Conservation (phyloP, 1,284 basidiomycete species). For the Wallemia mellicola region DNA sequence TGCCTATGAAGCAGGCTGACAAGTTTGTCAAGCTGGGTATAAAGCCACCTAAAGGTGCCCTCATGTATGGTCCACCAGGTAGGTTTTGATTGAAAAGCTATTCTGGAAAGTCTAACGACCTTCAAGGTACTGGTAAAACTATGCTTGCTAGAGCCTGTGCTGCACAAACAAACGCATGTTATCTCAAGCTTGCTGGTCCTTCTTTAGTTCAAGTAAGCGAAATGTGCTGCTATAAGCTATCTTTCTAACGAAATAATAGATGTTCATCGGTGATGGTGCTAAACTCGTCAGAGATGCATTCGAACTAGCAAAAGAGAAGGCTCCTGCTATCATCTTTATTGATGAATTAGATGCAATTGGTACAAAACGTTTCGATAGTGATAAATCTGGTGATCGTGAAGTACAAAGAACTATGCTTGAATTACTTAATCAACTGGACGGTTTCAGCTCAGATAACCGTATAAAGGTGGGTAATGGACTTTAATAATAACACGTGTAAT, state of each 20-base stretch:
- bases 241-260: constrained; percentile 17
- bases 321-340: constrained; percentile 95
- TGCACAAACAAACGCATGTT: constrained; percentile 50
- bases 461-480: too few species aligned
- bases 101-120: not conserved
- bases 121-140: constrained; percentile 40
- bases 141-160: constrained; percentile 45
- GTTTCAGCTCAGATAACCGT: constrained; percentile 63
- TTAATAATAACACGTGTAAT: too few species aligned
- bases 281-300: constrained; percentile 94
- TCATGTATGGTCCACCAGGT: constrained; percentile 55
- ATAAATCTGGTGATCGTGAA: constrained; percentile 89
- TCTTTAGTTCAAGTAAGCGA: constrained; percentile 30
- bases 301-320: constrained; percentile 85
- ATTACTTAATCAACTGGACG: constrained; percentile 63
- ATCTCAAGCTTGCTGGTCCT: constrained; percentile 46
- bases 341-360: constrained; percentile 98
- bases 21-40: constrained; percentile 57
- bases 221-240: not conserved
- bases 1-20: constrained; percentile 51
- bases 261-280: constrained; percentile 72
- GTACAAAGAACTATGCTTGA: constrained; percentile 99
- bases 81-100: constrained; percentile 7
- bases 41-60: constrained; percentile 40
- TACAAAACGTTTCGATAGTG: constrained; percentile 95